Evolutionary conservation across 2,329 filamentous ascomycete genomes (phyloP).

Genomic region (Cladosporium oxysporum): DNA sequence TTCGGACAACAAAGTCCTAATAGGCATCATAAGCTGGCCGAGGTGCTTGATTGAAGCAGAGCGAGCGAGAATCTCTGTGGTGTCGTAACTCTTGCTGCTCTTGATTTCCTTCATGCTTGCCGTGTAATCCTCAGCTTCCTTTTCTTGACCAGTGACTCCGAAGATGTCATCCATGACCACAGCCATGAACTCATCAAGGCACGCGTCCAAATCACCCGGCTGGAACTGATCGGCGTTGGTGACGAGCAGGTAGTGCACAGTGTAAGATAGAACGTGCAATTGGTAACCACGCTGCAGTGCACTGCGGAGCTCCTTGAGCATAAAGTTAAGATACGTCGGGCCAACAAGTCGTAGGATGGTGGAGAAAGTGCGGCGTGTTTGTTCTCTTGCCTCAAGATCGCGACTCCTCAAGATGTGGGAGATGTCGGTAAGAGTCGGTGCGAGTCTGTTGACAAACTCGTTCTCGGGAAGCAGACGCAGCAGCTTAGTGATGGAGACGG

Average conservation of each 20-base stretch:
- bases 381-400: conserved; percentile 83
- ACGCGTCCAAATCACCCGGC: conserved; percentile 87
- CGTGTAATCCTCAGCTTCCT: conserved; percentile 93
- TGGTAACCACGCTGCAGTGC: conserved; percentile 87
- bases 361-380: conserved; percentile 83
- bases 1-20: conserved; percentile 77
- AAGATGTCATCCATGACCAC: conserved; percentile 98
- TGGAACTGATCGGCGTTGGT: conserved; percentile 70
- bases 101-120: conserved; percentile 98
- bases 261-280: conserved; percentile 91
- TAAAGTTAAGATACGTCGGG: conserved; percentile 80
- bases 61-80: conserved; percentile 88
- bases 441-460: conserved; percentile 72
- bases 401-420: conserved; percentile 91
- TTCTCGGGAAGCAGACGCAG: conserved; percentile 75
- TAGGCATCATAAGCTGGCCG: conserved; percentile 72
- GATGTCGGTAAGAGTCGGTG: conserved; percentile 84
- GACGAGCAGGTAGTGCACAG: conserved; percentile 87
- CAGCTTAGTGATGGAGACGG: conserved; percentile 84
- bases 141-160: conserved; percentile 87
- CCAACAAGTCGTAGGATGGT: conserved; percentile 82
- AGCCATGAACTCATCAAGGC: conserved; percentile 72
- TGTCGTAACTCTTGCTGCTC: conserved; percentile 96
- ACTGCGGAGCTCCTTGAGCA: conserved; percentile 85
- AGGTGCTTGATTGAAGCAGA: conserved; percentile 75